Evolutionary conservation across 345 rosid species (phyloP), one percentile per base, ranked within the genome.

Genomic region (Eucalyptus melliodora): DNA sequence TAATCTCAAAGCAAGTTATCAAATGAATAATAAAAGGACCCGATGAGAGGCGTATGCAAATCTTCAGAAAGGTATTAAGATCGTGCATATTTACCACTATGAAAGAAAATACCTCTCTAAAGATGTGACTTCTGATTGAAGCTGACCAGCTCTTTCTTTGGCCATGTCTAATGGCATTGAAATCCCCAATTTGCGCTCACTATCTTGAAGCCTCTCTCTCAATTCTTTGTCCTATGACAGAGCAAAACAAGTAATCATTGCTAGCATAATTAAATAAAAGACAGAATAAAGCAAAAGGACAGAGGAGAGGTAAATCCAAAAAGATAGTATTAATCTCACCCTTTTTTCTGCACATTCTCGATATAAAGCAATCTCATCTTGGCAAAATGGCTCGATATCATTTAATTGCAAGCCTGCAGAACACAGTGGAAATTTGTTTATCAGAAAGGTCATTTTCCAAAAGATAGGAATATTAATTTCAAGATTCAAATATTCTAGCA

Each of bases 331-430:
- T 34, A 37, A 87, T 67, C 93, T 91, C 89, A 98, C 98, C 94
- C 99, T 94, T 88, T 89, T 97, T 90, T 95, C 97, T 82, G 96
- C 97, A 92, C 99, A 98, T 56, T 96, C 94, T 88, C 92, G 90
- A 92, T 95, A 98, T 88, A 98, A 88, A 89, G 93, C 97, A 91
- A 98, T 93, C 94, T 98, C 98, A 77, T 98, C 99, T 93, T 97
- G 98, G 90, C 98, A 96, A 92, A 98, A 98, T 26, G 99, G 98
- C 90, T 98, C 99, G 30, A 95, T 96, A 87, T 95, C 97, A 91
- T 97, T 96, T 93, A 97, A 92, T 89, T 97, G 99, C 94, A 98
- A 93, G 90, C 99, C 99, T 96, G 81, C 88, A 90, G 31, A 80
- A 62, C 47, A 62, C 14, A 11, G 60, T 27, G 15, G 88, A 24